phyloP scores from a whole-genome alignment of 192 early-diverging fungal species.

The Coemansia sp. region DNA sequence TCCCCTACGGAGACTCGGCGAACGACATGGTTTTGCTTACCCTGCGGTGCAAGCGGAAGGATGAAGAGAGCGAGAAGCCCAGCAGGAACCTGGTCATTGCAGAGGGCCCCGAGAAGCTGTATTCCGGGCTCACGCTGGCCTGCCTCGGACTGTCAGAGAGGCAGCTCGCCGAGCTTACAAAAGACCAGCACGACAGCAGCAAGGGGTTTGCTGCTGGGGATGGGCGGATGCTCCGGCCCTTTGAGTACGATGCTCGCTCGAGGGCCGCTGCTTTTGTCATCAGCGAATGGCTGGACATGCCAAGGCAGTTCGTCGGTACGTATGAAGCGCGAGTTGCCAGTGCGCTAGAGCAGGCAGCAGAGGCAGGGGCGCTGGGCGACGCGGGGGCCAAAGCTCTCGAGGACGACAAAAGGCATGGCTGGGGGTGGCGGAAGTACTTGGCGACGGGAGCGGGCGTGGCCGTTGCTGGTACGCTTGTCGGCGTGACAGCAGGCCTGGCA shows the following conservation, averaged over 20 bases:
- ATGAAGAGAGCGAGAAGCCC: slow-evolving; percentile 10
- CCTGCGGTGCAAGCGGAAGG: slow-evolving; percentile 27
- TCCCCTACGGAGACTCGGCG: slow-evolving; percentile 29
- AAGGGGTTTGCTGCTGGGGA: neutral
- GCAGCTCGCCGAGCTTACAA: slow-evolving; percentile 1
- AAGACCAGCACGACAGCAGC: too few species aligned
- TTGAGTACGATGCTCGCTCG: slow-evolving; percentile 50
- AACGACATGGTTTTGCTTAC: slow-evolving; percentile 35
- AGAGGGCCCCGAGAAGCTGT: slow-evolving; percentile 23
- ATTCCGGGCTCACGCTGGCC: slow-evolving; percentile 21
- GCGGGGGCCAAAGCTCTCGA: slow-evolving; percentile 26
- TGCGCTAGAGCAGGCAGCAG: slow-evolving; percentile 21
- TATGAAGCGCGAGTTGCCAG: slow-evolving; percentile 23
- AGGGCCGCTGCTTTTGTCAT: slow-evolving; percentile 42
- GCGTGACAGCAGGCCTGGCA: slow-evolving; percentile 51
- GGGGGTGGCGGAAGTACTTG: slow-evolving; percentile 43
- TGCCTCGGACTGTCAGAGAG: slow-evolving; percentile 18
- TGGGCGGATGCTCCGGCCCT: slow-evolving; percentile 9
- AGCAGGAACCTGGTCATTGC: slow-evolving; percentile 15
- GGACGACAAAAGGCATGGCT: slow-evolving; percentile 20
- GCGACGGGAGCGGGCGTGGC: slow-evolving; percentile 44
- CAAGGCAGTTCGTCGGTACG: slow-evolving; percentile 36
- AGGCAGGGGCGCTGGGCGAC: slow-evolving; percentile 29
- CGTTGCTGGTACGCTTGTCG: slow-evolving; percentile 47
- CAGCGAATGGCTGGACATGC: slow-evolving; percentile 33